Base-by-base conservation (phyloP, 306 rosid genomes). In the Boehmeria nivea region DNA sequence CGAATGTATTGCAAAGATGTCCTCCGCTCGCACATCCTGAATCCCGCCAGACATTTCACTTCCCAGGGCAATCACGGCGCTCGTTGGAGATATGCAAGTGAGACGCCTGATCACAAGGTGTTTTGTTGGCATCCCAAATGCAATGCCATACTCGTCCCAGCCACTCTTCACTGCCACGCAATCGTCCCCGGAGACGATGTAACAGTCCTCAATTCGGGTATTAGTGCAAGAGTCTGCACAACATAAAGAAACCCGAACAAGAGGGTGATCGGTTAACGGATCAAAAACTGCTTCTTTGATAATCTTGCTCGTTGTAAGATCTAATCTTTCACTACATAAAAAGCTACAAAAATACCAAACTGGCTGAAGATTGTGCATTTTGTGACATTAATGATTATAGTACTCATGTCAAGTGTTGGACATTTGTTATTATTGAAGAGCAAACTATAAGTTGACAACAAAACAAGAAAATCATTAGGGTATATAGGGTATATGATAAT, bases 11-110 rank as follows among this genome's bases (percentile, higher is more conserved):
- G 91, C 84, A 15, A 74, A 48, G 54, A 86, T 80, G 65, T 86
- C 91, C 54, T 78, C 91, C 0, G 91, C 91, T 54, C 91, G 77
- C 3, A 83, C 88, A 46, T 81, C 91, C 45, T 83, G 79, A 54
- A 86, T 86, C 12, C 93, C 93, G 1, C 95, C 95, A 0, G 95
- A 81, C 93, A 83, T 86, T 50, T 86, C 95, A 47, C 95, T 86
- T 23, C 95, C 95, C 6, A 83, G 63, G 1, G 95, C 95, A 25
- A 86, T 86, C 57, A 82, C 74, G 24, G 95, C 95, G 60, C 91
- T 83, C 59, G 33, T 54, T n/a, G 95, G 95, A 3, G 91, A 86
- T 48, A 83, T 81, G 79, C 95, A 83, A 40, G 86, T 63, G 55
- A 76, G 72, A 18, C 75, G 57, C 34, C 78, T 44, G 72, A 76